Percentiles rank a stretch among this genome's conserved stretches.
phyloP scores from a whole-genome alignment of 2,329 filamentous ascomycete species.

The Colletotrichum viniferum region DNA sequence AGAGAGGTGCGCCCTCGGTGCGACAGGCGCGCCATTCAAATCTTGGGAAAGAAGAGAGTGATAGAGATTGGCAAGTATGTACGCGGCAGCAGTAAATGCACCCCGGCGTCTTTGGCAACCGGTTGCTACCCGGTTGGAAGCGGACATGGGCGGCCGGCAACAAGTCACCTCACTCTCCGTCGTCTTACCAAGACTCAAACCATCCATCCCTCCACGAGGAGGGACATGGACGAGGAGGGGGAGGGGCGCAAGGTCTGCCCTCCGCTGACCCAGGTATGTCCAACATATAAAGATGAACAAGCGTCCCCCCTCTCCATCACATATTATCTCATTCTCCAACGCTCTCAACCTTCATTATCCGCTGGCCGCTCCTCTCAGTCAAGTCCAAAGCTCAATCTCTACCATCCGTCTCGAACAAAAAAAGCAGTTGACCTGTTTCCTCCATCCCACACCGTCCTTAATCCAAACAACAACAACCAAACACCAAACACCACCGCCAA shows the following conservation, averaged over 20 bases:
- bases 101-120: not conserved
- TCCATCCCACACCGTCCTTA: not conserved
- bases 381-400: not conserved
- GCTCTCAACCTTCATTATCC: not conserved
- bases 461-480: not conserved
- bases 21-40: constrained; percentile 2
- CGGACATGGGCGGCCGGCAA: not conserved
- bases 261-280: not conserved
- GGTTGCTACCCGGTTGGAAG: not conserved
- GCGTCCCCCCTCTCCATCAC: not conserved
- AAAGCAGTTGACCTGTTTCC: constrained; percentile 12
- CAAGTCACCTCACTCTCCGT: not conserved
- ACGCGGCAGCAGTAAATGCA: not conserved
- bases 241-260: not conserved
- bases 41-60: not conserved
- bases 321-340: not conserved
- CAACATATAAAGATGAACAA: constrained; percentile 13
- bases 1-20: not conserved
- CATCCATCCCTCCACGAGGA: not conserved
- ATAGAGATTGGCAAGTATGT: not conserved
- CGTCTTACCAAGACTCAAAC: not conserved
- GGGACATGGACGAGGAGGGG: not conserved
- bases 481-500: not conserved
- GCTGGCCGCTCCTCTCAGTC: not conserved
- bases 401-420: not conserved